Evolutionary conservation across 1,284 basidiomycete genomes (phyloP), one percentile per base, ranked within the genome.

Genomic region (Spongispora temasekensis): DNA sequence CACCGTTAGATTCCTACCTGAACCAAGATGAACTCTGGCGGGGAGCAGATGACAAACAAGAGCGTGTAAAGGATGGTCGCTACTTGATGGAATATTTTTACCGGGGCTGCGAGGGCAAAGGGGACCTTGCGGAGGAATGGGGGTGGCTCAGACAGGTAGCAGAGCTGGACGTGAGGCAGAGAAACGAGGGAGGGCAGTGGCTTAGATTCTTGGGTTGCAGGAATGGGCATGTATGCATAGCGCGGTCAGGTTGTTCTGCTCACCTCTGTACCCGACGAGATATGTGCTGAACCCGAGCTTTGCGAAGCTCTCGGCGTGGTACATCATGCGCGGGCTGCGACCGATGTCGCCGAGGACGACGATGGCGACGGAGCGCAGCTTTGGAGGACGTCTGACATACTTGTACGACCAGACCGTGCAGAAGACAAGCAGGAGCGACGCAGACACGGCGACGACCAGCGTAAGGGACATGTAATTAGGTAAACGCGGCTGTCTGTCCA

Each of bases 291-390:
- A 98, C 4, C 84, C 87, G 60, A 90, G 83, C 55, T 89, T 85
- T 25, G 93, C 90, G 69, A 99, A 91, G 70, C 93, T 95, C 70
- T 96, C 86, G 0, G 96, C 93, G 70, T 99, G 97, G 75, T 98
- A 97, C 92, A 98, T 97, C 94, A 98, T 98, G 40, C 97, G 84
- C 10, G 97, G 97, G 72, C 93, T 95, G 53, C 97, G 84, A 1
- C 95, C 97, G 54, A 99, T 88, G 77, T 99, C 97, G 8, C 97
- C 97, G 10, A 99, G 82, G 2, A 99, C 97, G 30, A 99, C 79
- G 53, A 99, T 88, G 1, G 89, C 92, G 13, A 94, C 92, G 1
- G 91, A 85, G 23, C 88, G 87, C 32, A 82, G 74, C 28, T 78
- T 78, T 37, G 83, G 83, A 23, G 76, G 69, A 54, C 75, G 68